Percentiles rank a stretch among this genome's conserved stretches.
Evolutionary conservation across 169 alveolate genomes (phyloP).

Genomic region (Plasmodium adleri): DNA sequence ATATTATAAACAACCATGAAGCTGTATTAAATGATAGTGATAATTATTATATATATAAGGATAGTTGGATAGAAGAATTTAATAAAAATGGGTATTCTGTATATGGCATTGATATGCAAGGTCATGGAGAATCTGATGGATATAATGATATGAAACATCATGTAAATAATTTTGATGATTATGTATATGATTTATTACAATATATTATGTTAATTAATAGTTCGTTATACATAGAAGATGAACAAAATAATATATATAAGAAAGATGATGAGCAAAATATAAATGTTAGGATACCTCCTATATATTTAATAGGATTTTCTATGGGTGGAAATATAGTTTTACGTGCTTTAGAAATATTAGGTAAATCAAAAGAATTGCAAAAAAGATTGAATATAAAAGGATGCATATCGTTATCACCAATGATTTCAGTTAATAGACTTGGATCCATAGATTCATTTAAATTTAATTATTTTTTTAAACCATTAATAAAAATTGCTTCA

Average conservation of each 20-base stretch:
- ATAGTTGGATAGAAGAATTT: constrained; percentile 75
- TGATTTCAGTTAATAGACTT: constrained; percentile 77
- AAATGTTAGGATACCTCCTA: constrained; percentile 50
- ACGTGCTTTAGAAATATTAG: constrained; percentile 66
- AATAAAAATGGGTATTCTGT: constrained; percentile 78
- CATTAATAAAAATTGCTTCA: constrained; percentile 40
- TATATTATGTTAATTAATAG: constrained; percentile 76
- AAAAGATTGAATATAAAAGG: constrained; percentile 76
- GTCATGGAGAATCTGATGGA: constrained; percentile 83
- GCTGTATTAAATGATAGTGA: too few species aligned
- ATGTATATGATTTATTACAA: constrained; percentile 81
- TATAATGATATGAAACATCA: constrained; percentile 45
- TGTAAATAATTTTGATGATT: constrained; percentile 74
- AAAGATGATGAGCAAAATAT: constrained; percentile 19
- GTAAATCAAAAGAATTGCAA: constrained; percentile 34
- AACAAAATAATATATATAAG: too few species aligned
- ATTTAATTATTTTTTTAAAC: constrained; percentile 35
- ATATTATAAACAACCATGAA: too few species aligned
- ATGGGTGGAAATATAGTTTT: constrained; percentile 86
- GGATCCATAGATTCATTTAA: constrained; percentile 7
- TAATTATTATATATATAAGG: too few species aligned
- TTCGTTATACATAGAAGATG: constrained; percentile 1
- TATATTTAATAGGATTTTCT: constrained; percentile 79
- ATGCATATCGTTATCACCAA: constrained; percentile 79
- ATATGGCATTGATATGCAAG: constrained; percentile 82